These are phyloP conservation scores for Mycena kentingensis DNA, from an alignment of 768 basidiomycete species.

Conservation along the genomic window DNA sequence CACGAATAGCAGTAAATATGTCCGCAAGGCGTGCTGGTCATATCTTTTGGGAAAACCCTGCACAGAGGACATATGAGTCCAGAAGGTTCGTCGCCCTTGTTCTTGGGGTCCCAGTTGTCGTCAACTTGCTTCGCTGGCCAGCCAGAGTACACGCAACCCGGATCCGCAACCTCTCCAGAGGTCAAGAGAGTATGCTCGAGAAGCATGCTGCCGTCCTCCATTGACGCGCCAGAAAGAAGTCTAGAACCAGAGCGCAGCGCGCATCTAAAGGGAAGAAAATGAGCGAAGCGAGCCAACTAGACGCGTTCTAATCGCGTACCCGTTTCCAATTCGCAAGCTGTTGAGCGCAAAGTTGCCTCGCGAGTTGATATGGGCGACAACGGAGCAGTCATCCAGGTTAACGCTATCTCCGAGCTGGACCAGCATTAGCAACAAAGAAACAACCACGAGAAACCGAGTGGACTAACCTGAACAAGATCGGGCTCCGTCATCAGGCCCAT, in stretches of 20 bases:
- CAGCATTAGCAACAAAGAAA: conserved; percentile 5
- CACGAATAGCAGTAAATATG: conserved; percentile 29
- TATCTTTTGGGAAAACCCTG: conserved; percentile 33
- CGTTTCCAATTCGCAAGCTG: conserved; percentile 41
- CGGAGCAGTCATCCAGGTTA: conserved; percentile 47
- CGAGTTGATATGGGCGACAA: conserved; percentile 51
- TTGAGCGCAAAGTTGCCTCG: conserved; percentile 48
- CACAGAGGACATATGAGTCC: conserved; percentile 36
- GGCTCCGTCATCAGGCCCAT: conserved; percentile 50
- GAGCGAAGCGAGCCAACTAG: background rate
- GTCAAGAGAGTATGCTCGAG: conserved; percentile 50
- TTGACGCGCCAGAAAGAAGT: conserved; percentile 50
- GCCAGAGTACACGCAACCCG: conserved; percentile 40
- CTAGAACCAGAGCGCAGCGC: conserved; percentile 49
- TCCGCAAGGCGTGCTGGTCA: conserved; percentile 34
- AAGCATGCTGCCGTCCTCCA: conserved; percentile 52
- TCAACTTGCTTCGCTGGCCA: conserved; percentile 44
- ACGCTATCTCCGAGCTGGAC: conserved; percentile 44
- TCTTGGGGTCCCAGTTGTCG: conserved; percentile 20
- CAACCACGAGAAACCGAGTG: background rate
- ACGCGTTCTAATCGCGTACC: conserved; percentile 23
- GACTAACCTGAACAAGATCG: conserved; percentile 43
- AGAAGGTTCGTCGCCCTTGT: conserved; percentile 18
- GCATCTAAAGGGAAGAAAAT: conserved; percentile 27
- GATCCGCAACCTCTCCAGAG: conserved; percentile 48